Percentiles rank a stretch among this genome's conserved stretches.
These are phyloP conservation scores for Alternaria brassicicola DNA, from an alignment of 2,329 filamentous ascomycete species.

Conservation along the genomic window DNA sequence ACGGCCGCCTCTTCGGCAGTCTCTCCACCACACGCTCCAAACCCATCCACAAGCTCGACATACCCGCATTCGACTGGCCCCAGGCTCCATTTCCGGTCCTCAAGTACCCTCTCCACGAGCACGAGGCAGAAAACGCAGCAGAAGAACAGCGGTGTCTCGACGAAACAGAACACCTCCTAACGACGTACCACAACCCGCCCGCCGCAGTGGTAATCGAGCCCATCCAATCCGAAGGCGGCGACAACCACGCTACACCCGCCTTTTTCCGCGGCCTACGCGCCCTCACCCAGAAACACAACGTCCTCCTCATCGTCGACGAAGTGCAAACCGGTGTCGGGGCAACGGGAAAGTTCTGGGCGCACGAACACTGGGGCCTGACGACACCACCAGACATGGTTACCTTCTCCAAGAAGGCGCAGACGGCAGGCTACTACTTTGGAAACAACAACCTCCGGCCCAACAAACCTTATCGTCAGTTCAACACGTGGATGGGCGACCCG, in stretches of 20 bases:
- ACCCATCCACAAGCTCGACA: slow-evolving; percentile 93
- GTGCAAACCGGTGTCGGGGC: slow-evolving; percentile 93
- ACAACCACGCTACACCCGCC: slow-evolving; percentile 86
- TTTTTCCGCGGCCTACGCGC: slow-evolving; percentile 87
- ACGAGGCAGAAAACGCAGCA: slow-evolving; percentile 78
- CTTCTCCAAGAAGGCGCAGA: slow-evolving; percentile 94
- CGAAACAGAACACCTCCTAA: slow-evolving; percentile 82
- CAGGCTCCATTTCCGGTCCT: slow-evolving; percentile 84
- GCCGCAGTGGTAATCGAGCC: slow-evolving; percentile 86
- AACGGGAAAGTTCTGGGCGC: slow-evolving; percentile 94
- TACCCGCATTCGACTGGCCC: slow-evolving; percentile 94
- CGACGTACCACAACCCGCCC: slow-evolving; percentile 77
- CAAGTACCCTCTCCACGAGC: slow-evolving; percentile 84
- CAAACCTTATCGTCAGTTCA: slow-evolving; percentile 95
- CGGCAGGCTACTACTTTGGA: slow-evolving; percentile 89
- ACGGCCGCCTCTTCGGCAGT: slow-evolving; percentile 86
- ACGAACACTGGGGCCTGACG: slow-evolving; percentile 88
- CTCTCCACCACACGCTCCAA: slow-evolving; percentile 91
- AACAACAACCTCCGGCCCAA: slow-evolving; percentile 82
- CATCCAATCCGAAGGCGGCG: slow-evolving; percentile 90
- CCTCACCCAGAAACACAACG: slow-evolving; percentile 75
- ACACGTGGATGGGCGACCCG: slow-evolving; percentile 97
- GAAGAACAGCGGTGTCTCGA: slow-evolving; percentile 81
- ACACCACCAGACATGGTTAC: slow-evolving; percentile 90
- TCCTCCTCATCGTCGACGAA: slow-evolving; percentile 91